Evolutionary conservation across 768 basidiomycete genomes (phyloP), one percentile per base, ranked within the genome.

Genomic region (Phylloporus sp.): DNA sequence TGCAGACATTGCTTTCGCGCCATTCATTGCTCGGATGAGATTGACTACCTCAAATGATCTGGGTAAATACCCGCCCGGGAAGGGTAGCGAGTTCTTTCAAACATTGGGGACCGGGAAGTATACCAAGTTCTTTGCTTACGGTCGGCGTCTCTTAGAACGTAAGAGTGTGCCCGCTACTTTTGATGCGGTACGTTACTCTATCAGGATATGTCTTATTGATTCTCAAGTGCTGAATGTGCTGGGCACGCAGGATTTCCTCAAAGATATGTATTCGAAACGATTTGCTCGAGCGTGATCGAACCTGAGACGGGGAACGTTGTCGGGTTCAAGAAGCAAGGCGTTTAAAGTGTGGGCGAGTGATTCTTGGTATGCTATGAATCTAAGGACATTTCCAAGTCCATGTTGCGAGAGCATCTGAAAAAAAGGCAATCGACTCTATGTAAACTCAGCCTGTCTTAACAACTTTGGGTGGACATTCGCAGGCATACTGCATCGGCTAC

Each of bases 1-100:
- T 46, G 86, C 85, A 12, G 86, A 87, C 57, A 77, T 80, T 6
- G 78, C 81, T 0, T 61, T 85, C 23, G 69, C 76, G 5, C 82
- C 86, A 1, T 83, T 85, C 74, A 58, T 85, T 13, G 82, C 75
- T n/a, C 73, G 86, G 11, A 54, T 77, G 36, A 73, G 76, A 24
- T 51, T 80, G 1, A 44, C 63, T 27, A 56, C 81, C 27, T 65
- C 70, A 59, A 75, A 81, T 53, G 80, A 85, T 28, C 27, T 82
- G 20, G 83, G 84, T 1, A 70, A 65, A 20, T 86, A 67, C 56
- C 71, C 73, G 6, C 66, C 60, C 23, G 84, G 79, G 9, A 71
- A 77, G 29, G 82, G 82, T 0, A 66, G 59, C 40, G 75, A 71
- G 56, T 64, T 76, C 3, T 68, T 75, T 43, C 70, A 76, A 27